phyloP scores from a whole-genome alignment of 2,329 filamentous ascomycete species.

The Ophiocordyceps camponoti-leonardi region DNA sequence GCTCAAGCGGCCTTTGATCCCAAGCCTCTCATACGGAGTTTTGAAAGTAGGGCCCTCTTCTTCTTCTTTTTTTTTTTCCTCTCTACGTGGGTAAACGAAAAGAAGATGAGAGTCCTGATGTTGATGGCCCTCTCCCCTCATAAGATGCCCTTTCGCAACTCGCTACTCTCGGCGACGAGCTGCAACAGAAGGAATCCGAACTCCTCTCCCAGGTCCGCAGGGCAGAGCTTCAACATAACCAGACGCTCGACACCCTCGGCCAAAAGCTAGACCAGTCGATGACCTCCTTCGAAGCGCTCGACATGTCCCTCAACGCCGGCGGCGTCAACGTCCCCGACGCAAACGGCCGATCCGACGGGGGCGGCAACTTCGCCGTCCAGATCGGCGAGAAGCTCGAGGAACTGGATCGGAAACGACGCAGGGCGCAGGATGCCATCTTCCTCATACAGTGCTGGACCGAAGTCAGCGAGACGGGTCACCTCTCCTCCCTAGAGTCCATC shows the following conservation, averaged over 20 bases:
- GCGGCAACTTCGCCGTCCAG: slow-evolving; percentile 81
- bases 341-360: slow-evolving; percentile 28
- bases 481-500: slow-evolving; percentile 78
- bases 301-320: slow-evolving; percentile 58
- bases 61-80: background rate
- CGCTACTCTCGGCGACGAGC: slow-evolving; percentile 57
- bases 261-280: slow-evolving; percentile 85
- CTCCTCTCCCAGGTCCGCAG: slow-evolving; percentile 76
- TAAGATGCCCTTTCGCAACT: slow-evolving; percentile 50
- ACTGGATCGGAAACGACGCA: slow-evolving; percentile 75
- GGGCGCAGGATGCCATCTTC: slow-evolving; percentile 86
- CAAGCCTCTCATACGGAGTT: slow-evolving; percentile 89
- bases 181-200: slow-evolving; percentile 83
- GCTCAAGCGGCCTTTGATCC: slow-evolving; percentile 62
- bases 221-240: slow-evolving; percentile 81
- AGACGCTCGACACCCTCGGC: slow-evolving; percentile 75
- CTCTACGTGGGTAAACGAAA: background rate
- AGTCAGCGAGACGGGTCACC: slow-evolving; percentile 74
- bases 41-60: slow-evolving; percentile 46
- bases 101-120: background rate
- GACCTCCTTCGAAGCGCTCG: slow-evolving; percentile 77
- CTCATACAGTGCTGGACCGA: slow-evolving; percentile 94
- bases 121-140: background rate
- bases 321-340: slow-evolving; percentile 17
- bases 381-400: slow-evolving; percentile 91